phyloP scores from a whole-genome alignment of 2,329 filamentous ascomycete species.

The Calonectria hongkongensis region DNA sequence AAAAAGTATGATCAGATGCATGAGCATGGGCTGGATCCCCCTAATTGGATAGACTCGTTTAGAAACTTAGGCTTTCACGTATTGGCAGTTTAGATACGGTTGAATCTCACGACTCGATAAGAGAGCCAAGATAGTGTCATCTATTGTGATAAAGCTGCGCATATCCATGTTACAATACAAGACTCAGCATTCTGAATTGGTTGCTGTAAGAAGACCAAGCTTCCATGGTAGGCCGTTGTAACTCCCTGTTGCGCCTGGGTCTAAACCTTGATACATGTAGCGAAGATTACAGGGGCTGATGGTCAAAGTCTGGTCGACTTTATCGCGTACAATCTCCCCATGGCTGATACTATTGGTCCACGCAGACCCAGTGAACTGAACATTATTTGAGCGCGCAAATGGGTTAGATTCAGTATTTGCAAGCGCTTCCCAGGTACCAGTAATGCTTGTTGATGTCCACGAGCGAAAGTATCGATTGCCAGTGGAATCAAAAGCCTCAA shows the following conservation, averaged over 20 bases:
- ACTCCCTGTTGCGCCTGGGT: background rate
- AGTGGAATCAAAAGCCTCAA: conserved; percentile 25
- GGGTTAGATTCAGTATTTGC: conserved; percentile 23
- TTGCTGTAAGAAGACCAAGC: conserved; percentile 20
- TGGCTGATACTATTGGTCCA: conserved; percentile 31
- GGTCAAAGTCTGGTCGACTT: conserved; percentile 28
- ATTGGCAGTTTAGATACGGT: conserved; percentile 9
- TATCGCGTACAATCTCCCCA: conserved; percentile 23
- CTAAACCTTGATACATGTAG: conserved; percentile 24
- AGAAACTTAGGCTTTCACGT: conserved; percentile 16
- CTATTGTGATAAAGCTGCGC: background rate
- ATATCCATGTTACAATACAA: too few species aligned
- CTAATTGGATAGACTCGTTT: conserved; percentile 29
- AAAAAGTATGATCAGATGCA: conserved; percentile 31
- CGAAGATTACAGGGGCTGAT: conserved; percentile 26
- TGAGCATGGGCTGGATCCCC: background rate
- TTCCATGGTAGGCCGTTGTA: conserved; percentile 30
- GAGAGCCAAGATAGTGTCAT: background rate
- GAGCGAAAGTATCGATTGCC: conserved; percentile 31
- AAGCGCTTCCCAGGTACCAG: conserved; percentile 8
- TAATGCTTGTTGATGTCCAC: conserved; percentile 20
- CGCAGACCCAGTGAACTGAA: background rate
- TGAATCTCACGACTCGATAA: background rate
- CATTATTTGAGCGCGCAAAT: conserved; percentile 17
- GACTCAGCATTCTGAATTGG: conserved; percentile 5